Conservation (phyloP, 2,329 filamentous ascomycete species). For the Lizonia empirigonia region DNA sequence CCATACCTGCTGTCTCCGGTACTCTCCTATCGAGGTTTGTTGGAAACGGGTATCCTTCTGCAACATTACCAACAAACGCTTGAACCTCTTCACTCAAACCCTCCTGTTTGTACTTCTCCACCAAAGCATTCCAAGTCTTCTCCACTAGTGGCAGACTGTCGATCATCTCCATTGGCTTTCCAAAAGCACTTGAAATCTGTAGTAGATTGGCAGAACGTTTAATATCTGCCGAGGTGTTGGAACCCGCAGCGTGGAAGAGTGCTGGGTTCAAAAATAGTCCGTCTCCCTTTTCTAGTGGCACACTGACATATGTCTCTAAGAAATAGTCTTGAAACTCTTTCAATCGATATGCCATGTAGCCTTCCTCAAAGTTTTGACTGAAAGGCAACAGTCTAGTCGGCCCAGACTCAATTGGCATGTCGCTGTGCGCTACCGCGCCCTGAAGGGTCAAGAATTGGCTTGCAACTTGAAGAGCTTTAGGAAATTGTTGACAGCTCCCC, state of each 20-base stretch:
- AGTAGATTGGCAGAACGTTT: slow-evolving; percentile 65
- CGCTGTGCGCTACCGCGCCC: slow-evolving; percentile 66
- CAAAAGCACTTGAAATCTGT: slow-evolving; percentile 67
- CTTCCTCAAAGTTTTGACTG: slow-evolving; percentile 62
- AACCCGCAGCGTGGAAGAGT: slow-evolving; percentile 66
- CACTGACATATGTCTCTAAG: slow-evolving; percentile 56
- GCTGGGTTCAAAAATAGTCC: slow-evolving; percentile 69
- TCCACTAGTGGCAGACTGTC: slow-evolving; percentile 59
- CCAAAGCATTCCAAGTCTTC: slow-evolving; percentile 52
- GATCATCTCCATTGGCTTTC: slow-evolving; percentile 67
- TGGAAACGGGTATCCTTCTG: slow-evolving; percentile 66
- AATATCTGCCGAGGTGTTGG: slow-evolving; percentile 58
- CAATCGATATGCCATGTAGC: slow-evolving; percentile 63
- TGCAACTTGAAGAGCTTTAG: slow-evolving; percentile 59
- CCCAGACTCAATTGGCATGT: slow-evolving; percentile 64
- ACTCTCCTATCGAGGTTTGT: slow-evolving; percentile 65
- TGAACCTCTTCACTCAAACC: slow-evolving; percentile 52
- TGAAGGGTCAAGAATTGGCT: slow-evolving; percentile 66
- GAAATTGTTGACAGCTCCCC: slow-evolving; percentile 53
- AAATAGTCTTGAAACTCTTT: slow-evolving; percentile 62
- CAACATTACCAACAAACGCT: slow-evolving; percentile 58
- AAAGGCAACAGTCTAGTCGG: slow-evolving; percentile 67
- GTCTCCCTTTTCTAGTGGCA: slow-evolving; percentile 62
- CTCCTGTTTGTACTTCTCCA: slow-evolving; percentile 38
- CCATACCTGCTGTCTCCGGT: slow-evolving; percentile 63